Base-by-base conservation (phyloP, 768 basidiomycete species). In the Tulasnella sp. region DNA sequence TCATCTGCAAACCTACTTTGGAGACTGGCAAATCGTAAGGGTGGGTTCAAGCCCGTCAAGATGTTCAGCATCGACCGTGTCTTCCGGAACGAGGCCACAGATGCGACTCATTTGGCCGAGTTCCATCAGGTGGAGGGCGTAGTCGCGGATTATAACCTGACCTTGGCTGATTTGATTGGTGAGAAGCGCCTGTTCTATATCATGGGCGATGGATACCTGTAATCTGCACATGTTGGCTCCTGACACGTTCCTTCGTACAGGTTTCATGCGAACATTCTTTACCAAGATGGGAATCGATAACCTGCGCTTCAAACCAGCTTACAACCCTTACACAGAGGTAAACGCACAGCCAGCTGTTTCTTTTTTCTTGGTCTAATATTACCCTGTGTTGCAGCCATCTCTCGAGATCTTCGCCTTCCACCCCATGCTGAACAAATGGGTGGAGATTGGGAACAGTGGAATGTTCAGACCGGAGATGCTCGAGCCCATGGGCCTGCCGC, bases 101-200 rank as follows among this genome's bases (percentile, higher is more conserved):
- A 99, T 71, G 93, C 93, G 47, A 99, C 96, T 17, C 96, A 99
- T 77, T 68, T 99, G 64, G 96, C 96, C 3, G 96, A 99, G 73
- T 99, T 99, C 78, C 95, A 98, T 70, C 96, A 99, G 73, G 96
- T 99, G n/a, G 96, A 99, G 71, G 96, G 96, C 52, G 96, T 99
- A 48, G 92, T 99, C 26, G 96, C 96, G 9, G 96, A 99, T 72
- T 82, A 84, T 64, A 83, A 84, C 51, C 74, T 99, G 61, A 98
- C 95, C 1, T 76, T 99, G 26, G 95, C 92, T 17, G 93, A 98
- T 70, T 76, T 99, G 61, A 97, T 99, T 64, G 94, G 93, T 91
- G 64, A 48, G 78, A 70, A 3, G 19, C n/a, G n/a, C n/a, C n/a
- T n/a, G n/a, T n/a, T 24, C n/a, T n/a, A n/a, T n/a, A n/a, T n/a